Evolutionary conservation across 75 land plant species (phyloP), one percentile per base, ranked within the genome.

Genomic region (Cunninghamia lanceolata): DNA sequence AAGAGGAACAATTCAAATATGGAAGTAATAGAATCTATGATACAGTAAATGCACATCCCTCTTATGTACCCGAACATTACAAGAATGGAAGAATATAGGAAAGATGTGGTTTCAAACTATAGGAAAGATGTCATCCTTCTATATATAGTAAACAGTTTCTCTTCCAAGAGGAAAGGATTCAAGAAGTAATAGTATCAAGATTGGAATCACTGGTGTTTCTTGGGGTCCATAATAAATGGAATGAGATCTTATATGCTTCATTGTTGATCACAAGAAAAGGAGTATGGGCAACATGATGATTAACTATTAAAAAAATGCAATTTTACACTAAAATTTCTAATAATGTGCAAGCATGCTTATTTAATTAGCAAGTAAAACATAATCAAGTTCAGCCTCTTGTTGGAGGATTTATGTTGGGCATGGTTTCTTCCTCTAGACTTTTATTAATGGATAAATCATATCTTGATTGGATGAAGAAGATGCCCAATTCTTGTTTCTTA

Each of bases 1-100:
- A n/a, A n/a, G n/a, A 47, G 82, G 3, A 94, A 94, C 75, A 94
- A 94, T 13, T 85, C 90, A 19, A 95, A 91, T 82, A 93, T 92
- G 94, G 28, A 75, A 1, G 87, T 89, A 0, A 46, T 94, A 46
- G 97, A 95, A 89, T 77, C 54, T n/a, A 90, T 94, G 53, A 32
- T 96, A 30, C 85, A 82, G 30, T 88, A 86, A 5, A 94, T 93
- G 93, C 92, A 92, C 73, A 91, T 88, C 2, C 92, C 88, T 9
- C 91, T 94, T 15, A 75, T 87, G 1, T 93, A 93, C 83, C 82
- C 94, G 19, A 96, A 96, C 88, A 89, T 96, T 38, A 96, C 96
- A 15, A 92, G 90, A 84, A 85, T 96, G 84, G n/a, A n/a, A n/a
- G n/a, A n/a, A n/a, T n/a, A n/a, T n/a, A n/a, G n/a, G n/a, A n/a